Evolutionary conservation across 208 protist genomes (phyloP).

Genomic region (Strigomonas culicis): DNA sequence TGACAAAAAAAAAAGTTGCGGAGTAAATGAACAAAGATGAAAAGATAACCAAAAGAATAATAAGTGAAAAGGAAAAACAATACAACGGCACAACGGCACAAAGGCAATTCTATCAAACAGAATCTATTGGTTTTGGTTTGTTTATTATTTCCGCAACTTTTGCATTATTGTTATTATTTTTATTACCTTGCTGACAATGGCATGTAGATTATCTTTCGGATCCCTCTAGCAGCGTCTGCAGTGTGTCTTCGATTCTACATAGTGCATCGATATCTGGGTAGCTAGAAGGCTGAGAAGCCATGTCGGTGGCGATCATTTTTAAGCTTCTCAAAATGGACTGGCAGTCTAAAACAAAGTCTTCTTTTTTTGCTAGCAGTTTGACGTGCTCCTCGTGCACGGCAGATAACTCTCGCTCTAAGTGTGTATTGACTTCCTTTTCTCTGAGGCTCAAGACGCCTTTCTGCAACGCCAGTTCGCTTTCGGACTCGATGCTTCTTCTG

Average conservation of each 20-base stretch:
- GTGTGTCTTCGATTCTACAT: too few relatives aligned
- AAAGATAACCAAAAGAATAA: not conserved
- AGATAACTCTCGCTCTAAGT: too few relatives aligned
- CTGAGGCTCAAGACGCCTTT: slow-evolving; percentile 18
- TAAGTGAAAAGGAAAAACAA: not conserved
- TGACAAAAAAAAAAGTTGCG: not conserved
- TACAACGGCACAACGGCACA: too few relatives aligned
- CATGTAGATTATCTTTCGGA: too few relatives aligned
- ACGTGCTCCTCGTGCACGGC: not conserved
- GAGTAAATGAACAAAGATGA: slow-evolving; percentile 2
- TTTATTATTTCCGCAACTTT: too few relatives aligned
- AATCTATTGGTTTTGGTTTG: too few relatives aligned
- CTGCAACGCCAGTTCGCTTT: not conserved
- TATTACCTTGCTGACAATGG: too few relatives aligned
- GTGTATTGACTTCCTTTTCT: slow-evolving; percentile 19
- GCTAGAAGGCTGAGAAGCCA: not conserved
- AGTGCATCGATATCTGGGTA: too few relatives aligned
- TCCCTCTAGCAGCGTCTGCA: too few relatives aligned
- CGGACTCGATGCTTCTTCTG: too few relatives aligned
- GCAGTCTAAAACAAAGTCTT: slow-evolving; percentile 17
- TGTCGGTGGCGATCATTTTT: not conserved
- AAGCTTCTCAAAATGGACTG: slow-evolving; percentile 9
- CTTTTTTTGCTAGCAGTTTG: not conserved
- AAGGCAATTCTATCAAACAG: too few relatives aligned
- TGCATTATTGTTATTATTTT: too few relatives aligned